Evolutionary conservation across 2,329 filamentous ascomycete genomes (phyloP), one percentile per base, ranked within the genome.

Genomic region (Aspergillus sp.): DNA sequence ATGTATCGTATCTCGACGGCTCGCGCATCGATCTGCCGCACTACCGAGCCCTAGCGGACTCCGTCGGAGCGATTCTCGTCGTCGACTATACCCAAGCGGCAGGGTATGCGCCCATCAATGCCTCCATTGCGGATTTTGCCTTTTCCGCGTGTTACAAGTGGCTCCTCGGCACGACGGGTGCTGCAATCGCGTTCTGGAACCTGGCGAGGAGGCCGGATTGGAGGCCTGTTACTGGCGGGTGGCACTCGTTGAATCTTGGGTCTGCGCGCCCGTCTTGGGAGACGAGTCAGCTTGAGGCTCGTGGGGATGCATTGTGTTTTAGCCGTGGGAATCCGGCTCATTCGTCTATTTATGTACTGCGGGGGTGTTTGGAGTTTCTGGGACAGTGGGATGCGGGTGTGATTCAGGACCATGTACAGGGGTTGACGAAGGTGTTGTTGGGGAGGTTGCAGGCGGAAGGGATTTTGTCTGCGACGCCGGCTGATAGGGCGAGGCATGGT

Each of bases 61-160:
- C 15, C 3, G 49, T 31, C 8, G 21, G 37, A 4, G 37, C 49
- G 12, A 41, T 51, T 21, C 49, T 51, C 9, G 11, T 51, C 37
- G 37, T 51, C 6, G 49, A 43, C 12, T 43, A 51, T n/a, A 51
- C 21, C 23, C 49, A 51, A 40, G 49, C 49, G 14, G 49, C 49
- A n/a, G 49, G 49, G 6, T 43, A 31, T 4, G 9, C 23, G 35
- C 35, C 37, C 21, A 51, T 51, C 23, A 37, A 51, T 8, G 49
- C 49, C 6, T 15, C 49, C 6, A 15, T 43, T 3, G 49, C 49
- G 4, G 49, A 51, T 15, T 47, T 41, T 9, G 33, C 37, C 1
- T 51, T 51, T 1, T 41, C 37, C 4, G 40, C 19, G 15, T 35
- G 45, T 11, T 25, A 33, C 17, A 41, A 51, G 37, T 43, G 37